Evolutionary conservation across 2,329 filamentous ascomycete genomes (phyloP).

Genomic region (Verticillium alfalfae): DNA sequence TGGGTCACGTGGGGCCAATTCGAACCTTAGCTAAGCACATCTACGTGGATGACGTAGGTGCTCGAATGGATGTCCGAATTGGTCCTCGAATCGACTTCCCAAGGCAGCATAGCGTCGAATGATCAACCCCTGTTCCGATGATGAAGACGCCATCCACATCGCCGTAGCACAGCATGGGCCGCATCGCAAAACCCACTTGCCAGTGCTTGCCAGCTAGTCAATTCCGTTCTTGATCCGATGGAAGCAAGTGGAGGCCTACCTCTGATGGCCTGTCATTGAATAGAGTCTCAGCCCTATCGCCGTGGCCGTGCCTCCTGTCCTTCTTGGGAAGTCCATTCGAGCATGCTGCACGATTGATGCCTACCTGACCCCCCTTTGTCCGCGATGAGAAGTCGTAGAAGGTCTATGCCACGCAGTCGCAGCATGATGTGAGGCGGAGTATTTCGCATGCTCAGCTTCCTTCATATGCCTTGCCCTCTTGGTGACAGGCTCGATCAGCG

Average conservation of each 20-base stretch:
- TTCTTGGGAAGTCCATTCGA: neutral
- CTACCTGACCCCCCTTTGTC: neutral
- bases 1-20: neutral
- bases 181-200: no score
- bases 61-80: neutral
- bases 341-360: neutral
- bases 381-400: neutral
- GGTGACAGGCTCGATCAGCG: neutral
- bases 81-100: neutral
- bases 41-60: neutral
- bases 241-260: no score
- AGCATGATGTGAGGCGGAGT: neutral
- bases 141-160: neutral
- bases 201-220: no score
- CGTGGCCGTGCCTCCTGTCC: neutral
- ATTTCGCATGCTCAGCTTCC: neutral
- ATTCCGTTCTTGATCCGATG: no score
- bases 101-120: neutral
- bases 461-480: neutral
- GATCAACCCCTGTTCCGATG: neutral
- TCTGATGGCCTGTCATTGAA: neutral
- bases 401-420: neutral
- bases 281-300: conserved; percentile 1
- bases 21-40: neutral
- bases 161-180: neutral